A percentile compares a stretch with the other conserved stretches of the same genome.
Evolutionary conservation across 768 basidiomycete genomes (phyloP).

Genomic region (Tricholoma saponaceum): DNA sequence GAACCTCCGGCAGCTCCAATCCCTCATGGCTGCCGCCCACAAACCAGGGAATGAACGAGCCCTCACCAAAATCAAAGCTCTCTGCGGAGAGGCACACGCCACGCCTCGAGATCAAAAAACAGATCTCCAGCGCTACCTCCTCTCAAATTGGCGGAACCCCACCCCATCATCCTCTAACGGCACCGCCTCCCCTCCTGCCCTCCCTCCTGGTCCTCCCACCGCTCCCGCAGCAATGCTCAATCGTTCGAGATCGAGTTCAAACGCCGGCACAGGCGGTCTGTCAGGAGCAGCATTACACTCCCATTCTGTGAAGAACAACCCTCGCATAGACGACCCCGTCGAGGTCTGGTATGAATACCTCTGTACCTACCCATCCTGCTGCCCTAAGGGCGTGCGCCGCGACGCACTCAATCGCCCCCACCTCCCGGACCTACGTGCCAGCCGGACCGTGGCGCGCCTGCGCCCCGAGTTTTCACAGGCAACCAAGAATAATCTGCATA

Average conservation of each 20-base stretch:
- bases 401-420: constrained; percentile 32
- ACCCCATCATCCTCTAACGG: constrained; percentile 12
- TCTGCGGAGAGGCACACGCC: constrained; percentile 41
- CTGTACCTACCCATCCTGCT: constrained; percentile 37
- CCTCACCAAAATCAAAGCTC: constrained; percentile 37
- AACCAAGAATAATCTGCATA: constrained; percentile 18
- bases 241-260: background rate
- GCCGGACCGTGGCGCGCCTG: constrained; percentile 45
- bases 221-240: background rate
- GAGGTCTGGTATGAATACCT: constrained; percentile 45
- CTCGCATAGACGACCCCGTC: constrained; percentile 42
- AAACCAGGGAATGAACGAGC: constrained; percentile 38
- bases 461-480: constrained; percentile 32
- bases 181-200: constrained; percentile 6
- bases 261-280: constrained; percentile 7
- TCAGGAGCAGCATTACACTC: background rate
- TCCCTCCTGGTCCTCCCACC: background rate
- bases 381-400: constrained; percentile 44
- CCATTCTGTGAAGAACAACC: constrained; percentile 31
- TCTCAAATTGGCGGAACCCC: constrained; percentile 43
- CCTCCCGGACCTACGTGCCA: constrained; percentile 41
- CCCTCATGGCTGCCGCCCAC: constrained; percentile 39
- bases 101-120: constrained; percentile 42
- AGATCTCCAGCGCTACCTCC: constrained; percentile 36
- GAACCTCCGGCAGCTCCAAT: constrained; percentile 37